phyloP scores from a whole-genome alignment of 1,284 basidiomycete genomes.

The Trichosporon inkin region DNA sequence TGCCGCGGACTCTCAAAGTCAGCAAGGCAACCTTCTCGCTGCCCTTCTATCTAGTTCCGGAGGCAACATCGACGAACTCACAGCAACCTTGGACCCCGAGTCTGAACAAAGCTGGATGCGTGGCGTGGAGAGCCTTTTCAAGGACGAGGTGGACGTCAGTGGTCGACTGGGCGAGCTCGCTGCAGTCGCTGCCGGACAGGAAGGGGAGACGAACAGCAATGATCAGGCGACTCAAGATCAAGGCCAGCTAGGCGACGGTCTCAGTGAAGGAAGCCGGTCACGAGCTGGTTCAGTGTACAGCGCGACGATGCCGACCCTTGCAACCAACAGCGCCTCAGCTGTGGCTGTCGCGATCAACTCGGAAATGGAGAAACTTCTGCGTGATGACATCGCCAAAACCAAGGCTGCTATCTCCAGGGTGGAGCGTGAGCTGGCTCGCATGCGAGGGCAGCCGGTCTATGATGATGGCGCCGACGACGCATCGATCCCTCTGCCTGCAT shows the following conservation, averaged over 20 bases:
- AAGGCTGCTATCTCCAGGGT: constrained; percentile 32
- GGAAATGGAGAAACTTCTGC: constrained; percentile 40
- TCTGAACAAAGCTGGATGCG: constrained; percentile 34
- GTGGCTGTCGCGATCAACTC: constrained; percentile 36
- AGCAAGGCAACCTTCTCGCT: constrained; percentile 40
- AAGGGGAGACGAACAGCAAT: constrained; percentile 14
- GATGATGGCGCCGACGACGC: not conserved
- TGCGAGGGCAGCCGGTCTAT: constrained; percentile 12
- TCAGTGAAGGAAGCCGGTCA: constrained; percentile 3
- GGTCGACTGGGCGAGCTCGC: constrained; percentile 43
- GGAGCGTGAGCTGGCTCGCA: constrained; percentile 27
- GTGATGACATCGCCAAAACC: constrained; percentile 37
- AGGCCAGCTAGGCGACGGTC: not conserved
- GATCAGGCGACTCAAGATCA: not conserved
- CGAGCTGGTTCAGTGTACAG: not conserved
- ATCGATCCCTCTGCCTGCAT: not conserved
- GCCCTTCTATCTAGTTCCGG: constrained; percentile 34
- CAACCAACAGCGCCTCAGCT: not conserved
- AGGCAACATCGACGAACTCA: constrained; percentile 18
- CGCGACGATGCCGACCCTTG: not conserved
- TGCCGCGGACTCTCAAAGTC: constrained; percentile 23
- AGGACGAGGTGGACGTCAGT: constrained; percentile 35
- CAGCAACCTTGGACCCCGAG: constrained; percentile 25
- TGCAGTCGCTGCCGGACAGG: constrained; percentile 35
- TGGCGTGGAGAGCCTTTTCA: constrained; percentile 37